Base-by-base conservation (phyloP, 768 basidiomycete genomes). In the Leccinum olivaceopallidum region DNA sequence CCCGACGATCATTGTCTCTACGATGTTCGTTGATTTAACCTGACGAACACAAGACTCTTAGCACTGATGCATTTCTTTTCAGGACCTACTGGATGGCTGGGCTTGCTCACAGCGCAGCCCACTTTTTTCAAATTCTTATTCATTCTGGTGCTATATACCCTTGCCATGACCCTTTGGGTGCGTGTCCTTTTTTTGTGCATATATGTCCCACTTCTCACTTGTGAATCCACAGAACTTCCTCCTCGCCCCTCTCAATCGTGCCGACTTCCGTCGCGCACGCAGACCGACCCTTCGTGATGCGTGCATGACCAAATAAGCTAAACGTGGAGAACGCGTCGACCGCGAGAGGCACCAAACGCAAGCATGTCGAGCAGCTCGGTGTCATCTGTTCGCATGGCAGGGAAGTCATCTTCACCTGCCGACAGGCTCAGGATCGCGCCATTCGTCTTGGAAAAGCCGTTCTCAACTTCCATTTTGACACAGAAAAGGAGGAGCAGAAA, bases 401-500 rank as follows among this genome's bases (percentile, higher is more conserved):
- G 57, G 87, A 91, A 32, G 80, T 98, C 53, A 74, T 88, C 39
- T 79, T 78, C n/a, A 85, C 80, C 32, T 89, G 89, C 69, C 80
- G 85, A 59, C 81, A 85, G 47, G 84, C 89, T 16, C 80, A 91
- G 26, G 79, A 83, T 26, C 88, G 90, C 60, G 77, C 81, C 63
- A 54, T 63, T 2, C 77, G 80, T 55, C 81, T 99, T 22, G 90
- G 93, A 54, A 86, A 87, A 62, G 83, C 90, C 1, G 89, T 99
- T 7, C 77, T 90, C 64, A 85, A 78, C 59, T 93, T 95, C 81
- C 97, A 99, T 72, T 80, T 79, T 14, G 85, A 88, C 64, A 94
- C 95, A 2, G 97, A 99, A 79, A 95, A 94, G 80, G 96, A 98
- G 76, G 97, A 99, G 74, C 93, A 95, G 83, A 94, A 95, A 74